These are phyloP conservation scores for Phanerodontia chrysosporium DNA, from an alignment of 768 basidiomycete genomes.

Conservation along the genomic window DNA sequence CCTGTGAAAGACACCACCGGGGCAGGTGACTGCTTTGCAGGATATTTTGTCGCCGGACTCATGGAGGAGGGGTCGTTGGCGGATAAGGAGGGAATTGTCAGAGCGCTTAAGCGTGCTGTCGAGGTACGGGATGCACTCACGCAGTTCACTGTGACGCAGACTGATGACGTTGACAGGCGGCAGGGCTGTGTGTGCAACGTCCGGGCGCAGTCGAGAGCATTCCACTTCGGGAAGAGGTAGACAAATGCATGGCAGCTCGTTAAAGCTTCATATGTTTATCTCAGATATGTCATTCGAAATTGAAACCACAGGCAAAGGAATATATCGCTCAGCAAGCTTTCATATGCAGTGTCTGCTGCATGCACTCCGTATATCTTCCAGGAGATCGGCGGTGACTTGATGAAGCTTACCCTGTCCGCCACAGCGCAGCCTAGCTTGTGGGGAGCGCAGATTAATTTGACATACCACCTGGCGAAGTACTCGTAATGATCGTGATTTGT, in stretches of 20 bases:
- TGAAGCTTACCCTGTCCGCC: no score
- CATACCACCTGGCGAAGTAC: no score
- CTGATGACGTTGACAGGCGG: slow-evolving; percentile 36
- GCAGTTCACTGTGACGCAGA: not conserved
- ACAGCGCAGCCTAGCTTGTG: no score
- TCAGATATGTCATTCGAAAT: no score
- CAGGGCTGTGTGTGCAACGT: slow-evolving; percentile 58
- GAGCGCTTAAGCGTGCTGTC: slow-evolving; percentile 36
- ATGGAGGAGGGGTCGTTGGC: slow-evolving; percentile 35
- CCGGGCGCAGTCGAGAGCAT: slow-evolving; percentile 56
- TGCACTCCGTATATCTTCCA: no score
- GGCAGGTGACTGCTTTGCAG: slow-evolving; percentile 62
- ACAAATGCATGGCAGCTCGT: slow-evolving; percentile 4
- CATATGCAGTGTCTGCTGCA: no score
- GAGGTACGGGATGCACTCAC: slow-evolving; percentile 30
- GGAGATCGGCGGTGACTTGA: no score
- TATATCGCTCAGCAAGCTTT: no score
- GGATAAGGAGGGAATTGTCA: slow-evolving; percentile 23
- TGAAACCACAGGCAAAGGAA: no score
- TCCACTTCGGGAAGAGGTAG: slow-evolving; percentile 39
- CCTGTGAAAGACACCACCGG: slow-evolving; percentile 50
- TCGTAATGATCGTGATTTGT: no score
- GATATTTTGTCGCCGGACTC: slow-evolving; percentile 53
- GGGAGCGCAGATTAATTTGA: no score
- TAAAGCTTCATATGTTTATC: no score